Evolutionary conservation across 2,329 filamentous ascomycete genomes (phyloP).

Genomic region (Botrytis elliptica): DNA sequence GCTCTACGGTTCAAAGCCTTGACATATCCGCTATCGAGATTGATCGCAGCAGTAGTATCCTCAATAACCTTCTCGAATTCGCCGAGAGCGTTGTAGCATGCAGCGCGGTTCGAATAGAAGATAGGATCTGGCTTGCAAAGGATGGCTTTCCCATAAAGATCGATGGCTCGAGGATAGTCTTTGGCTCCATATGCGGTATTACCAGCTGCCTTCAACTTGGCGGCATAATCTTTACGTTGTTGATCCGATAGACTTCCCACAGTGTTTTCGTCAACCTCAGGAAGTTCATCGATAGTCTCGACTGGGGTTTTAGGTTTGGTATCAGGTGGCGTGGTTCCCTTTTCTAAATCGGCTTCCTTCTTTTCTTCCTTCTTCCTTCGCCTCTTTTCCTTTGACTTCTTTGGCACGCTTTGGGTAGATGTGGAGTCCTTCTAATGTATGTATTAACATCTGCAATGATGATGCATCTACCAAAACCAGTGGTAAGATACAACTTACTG

Average conservation of each 20-base stretch:
- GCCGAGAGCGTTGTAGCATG: conserved; percentile 90
- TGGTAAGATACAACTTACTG: conserved; percentile 46
- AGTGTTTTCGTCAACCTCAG: conserved; percentile 61
- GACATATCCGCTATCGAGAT: conserved; percentile 91
- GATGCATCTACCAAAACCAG: background rate
- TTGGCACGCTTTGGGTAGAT: conserved; percentile 46
- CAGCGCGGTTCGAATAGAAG: conserved; percentile 98
- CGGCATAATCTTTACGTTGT: conserved; percentile 82
- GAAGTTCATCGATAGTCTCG: conserved; percentile 65
- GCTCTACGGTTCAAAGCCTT: conserved; percentile 96
- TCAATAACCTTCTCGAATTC: conserved; percentile 97
- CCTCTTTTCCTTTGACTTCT: conserved; percentile 82
- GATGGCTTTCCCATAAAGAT: conserved; percentile 93
- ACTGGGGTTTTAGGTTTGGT: conserved; percentile 50
- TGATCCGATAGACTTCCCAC: conserved; percentile 53
- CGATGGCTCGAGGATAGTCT: conserved; percentile 90
- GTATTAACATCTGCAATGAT: conserved; percentile 25
- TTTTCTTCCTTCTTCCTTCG: conserved; percentile 82
- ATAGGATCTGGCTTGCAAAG: conserved; percentile 96
- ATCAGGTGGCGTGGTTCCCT: conserved; percentile 48
- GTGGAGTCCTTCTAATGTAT: conserved; percentile 32
- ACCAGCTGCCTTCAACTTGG: conserved; percentile 89
- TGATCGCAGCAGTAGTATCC: conserved; percentile 92
- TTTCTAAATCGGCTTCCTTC: conserved; percentile 68
- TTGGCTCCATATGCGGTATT: conserved; percentile 96